Conservation (phyloP, 2,329 filamentous ascomycete genomes). For the Fusarium ramigenum region DNA sequence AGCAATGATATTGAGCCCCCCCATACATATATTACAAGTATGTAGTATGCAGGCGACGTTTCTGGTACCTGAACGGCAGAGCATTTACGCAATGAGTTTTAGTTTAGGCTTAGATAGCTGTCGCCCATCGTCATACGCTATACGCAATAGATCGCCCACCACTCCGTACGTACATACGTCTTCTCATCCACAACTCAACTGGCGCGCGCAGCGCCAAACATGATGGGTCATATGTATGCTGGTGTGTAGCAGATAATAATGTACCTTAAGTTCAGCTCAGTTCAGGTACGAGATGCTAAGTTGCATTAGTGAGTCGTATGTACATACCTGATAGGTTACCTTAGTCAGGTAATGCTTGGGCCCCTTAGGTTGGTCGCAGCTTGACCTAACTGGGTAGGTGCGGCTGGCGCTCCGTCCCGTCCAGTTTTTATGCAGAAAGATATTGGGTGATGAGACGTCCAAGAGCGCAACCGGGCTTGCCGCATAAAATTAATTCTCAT, state of each 20-base stretch:
- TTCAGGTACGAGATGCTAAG: slow-evolving; percentile 28
- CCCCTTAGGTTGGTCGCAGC: not conserved
- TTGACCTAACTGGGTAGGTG: slow-evolving; percentile 36
- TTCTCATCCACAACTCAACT: slow-evolving; percentile 34
- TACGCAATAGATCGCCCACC: slow-evolving; percentile 34
- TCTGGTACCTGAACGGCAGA: slow-evolving; percentile 7
- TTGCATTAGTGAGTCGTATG: slow-evolving; percentile 5
- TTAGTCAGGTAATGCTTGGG: not conserved
- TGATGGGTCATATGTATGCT: slow-evolving; percentile 9
- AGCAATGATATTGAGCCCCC: slow-evolving; percentile 21
- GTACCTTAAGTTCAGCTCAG: slow-evolving; percentile 17
- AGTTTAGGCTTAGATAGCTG: not conserved
- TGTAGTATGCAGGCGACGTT: not conserved
- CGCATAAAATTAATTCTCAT: slow-evolving; percentile 43
- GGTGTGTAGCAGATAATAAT: slow-evolving; percentile 18
- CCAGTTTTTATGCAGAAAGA: slow-evolving; percentile 33
- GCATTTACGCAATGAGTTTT: slow-evolving; percentile 36
- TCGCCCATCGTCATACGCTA: slow-evolving; percentile 32
- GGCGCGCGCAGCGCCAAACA: slow-evolving; percentile 13
- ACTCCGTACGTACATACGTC: not conserved
- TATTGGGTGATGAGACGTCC: slow-evolving; percentile 17
- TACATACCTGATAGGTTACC: not conserved
- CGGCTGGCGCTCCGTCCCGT: slow-evolving; percentile 33
- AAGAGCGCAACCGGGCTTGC: slow-evolving; percentile 36
- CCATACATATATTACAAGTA: too few species aligned